These are phyloP conservation scores for Thalassiosira profunda DNA, from an alignment of 108 stramenopile species.

Conservation along the genomic window DNA sequence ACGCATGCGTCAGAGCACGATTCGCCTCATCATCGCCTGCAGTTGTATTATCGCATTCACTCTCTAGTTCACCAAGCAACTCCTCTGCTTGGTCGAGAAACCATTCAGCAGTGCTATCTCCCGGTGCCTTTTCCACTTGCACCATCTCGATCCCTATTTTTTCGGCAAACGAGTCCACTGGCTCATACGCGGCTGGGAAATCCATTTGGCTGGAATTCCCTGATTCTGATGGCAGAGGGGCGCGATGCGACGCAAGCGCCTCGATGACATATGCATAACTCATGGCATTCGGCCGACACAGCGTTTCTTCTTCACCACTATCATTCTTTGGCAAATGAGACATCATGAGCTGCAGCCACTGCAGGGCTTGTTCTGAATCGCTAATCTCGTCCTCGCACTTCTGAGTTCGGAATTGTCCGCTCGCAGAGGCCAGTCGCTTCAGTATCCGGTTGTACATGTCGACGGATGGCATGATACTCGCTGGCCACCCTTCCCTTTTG, in stretches of 20 bases:
- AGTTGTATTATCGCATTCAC: background rate
- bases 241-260: slow-evolving; percentile 25
- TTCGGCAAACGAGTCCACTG: slow-evolving; percentile 7
- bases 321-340: slow-evolving; percentile 11
- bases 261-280: slow-evolving; percentile 33
- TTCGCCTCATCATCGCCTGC: slow-evolving; percentile 1
- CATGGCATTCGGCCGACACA: slow-evolving; percentile 34
- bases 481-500: slow-evolving; percentile 41
- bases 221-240: background rate
- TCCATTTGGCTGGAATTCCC: too few relatives aligned
- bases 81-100: slow-evolving; percentile 37
- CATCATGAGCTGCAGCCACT: slow-evolving; percentile 40
- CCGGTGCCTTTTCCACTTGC: background rate
- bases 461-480: slow-evolving; percentile 23
- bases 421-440: slow-evolving; percentile 28
- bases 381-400: background rate
- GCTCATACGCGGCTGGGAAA: slow-evolving; percentile 9
- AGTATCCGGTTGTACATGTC: slow-evolving; percentile 39
- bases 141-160: slow-evolving; percentile 19
- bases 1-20: slow-evolving; percentile 13
- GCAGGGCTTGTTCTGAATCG: slow-evolving; percentile 33
- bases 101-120: slow-evolving; percentile 17
- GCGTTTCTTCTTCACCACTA: background rate
- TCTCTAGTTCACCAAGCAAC: slow-evolving; percentile 6
- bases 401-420: slow-evolving; percentile 5